Conservation (phyloP, 1,284 basidiomycete genomes). For the Moesziomyces sp. region DNA sequence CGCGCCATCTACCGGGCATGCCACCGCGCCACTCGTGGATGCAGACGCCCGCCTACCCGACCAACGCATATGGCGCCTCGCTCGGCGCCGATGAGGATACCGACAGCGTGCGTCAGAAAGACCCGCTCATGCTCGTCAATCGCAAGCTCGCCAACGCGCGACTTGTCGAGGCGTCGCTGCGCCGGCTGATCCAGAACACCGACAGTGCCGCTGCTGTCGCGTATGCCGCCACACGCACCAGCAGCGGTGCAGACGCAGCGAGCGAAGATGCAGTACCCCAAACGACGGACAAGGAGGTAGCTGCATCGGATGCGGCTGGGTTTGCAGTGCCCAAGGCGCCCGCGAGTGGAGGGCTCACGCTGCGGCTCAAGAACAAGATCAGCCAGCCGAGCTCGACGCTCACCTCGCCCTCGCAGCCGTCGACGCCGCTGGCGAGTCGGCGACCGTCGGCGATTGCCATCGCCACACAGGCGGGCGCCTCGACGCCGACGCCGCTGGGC, state of each 20-base stretch:
- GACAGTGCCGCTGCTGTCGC: constrained; percentile 48
- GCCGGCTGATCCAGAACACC: constrained; percentile 52
- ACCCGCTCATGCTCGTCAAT: constrained; percentile 53
- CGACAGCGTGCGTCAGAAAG: constrained; percentile 19
- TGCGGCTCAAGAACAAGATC: constrained; percentile 39
- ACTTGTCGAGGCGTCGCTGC: constrained; percentile 54
- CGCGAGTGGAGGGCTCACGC: constrained; percentile 26
- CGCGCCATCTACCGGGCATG: constrained; percentile 51
- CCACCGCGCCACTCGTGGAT: constrained; percentile 59
- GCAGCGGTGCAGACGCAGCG: not conserved
- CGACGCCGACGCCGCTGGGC: constrained; percentile 15
- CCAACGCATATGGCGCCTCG: constrained; percentile 34
- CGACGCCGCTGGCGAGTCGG: constrained; percentile 22
- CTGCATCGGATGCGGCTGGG: constrained; percentile 6
- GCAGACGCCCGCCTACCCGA: constrained; percentile 53
- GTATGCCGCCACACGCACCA: constrained; percentile 16
- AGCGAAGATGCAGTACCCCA: not conserved
- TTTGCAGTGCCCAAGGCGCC: constrained; percentile 35
- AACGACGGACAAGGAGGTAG: not conserved
- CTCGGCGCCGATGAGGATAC: constrained; percentile 12
- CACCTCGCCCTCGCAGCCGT: constrained; percentile 23
- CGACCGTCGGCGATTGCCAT: constrained; percentile 8
- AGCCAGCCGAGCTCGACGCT: constrained; percentile 18
- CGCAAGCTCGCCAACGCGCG: constrained; percentile 58
- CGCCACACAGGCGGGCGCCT: not conserved